These are phyloP conservation scores for Fusarium mundagurra DNA, from an alignment of 2,329 filamentous ascomycete species.

Conservation along the genomic window DNA sequence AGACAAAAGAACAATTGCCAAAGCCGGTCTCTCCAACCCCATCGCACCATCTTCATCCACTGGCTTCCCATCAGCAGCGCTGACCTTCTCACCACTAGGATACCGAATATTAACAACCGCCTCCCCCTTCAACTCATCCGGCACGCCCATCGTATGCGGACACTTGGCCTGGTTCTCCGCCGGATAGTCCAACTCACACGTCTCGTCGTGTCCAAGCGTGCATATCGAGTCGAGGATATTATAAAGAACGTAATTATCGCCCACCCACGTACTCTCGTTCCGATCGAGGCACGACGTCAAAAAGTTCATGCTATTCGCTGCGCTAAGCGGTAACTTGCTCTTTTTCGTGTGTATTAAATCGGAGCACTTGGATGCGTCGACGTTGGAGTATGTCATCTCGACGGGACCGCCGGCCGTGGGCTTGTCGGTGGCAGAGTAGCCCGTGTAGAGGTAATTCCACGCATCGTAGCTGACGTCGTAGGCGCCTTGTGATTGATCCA, in stretches of 20 bases:
- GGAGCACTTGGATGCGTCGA: constrained; percentile 57
- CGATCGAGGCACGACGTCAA: constrained; percentile 56
- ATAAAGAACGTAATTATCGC: constrained; percentile 58
- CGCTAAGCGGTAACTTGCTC: constrained; percentile 54
- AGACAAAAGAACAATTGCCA: constrained; percentile 30
- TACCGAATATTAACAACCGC: constrained; percentile 61
- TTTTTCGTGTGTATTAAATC: constrained; percentile 57
- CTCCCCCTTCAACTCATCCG: constrained; percentile 46
- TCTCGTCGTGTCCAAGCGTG: constrained; percentile 57
- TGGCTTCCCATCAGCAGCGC: constrained; percentile 44
- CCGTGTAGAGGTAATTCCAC: constrained; percentile 68
- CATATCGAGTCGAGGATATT: constrained; percentile 63
- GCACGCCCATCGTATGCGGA: constrained; percentile 53
- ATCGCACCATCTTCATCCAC: constrained; percentile 15
- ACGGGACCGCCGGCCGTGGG: constrained; percentile 60
- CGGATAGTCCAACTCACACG: constrained; percentile 56
- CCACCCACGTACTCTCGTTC: constrained; percentile 56
- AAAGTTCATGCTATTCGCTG: constrained; percentile 64
- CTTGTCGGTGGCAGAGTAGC: constrained; percentile 55
- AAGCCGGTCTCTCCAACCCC: background rate
- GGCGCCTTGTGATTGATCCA: constrained; percentile 66
- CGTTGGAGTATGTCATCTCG: constrained; percentile 58
- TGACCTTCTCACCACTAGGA: constrained; percentile 53
- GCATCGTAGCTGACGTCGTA: constrained; percentile 70
- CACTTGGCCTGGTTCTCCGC: constrained; percentile 57